Conservation (phyloP, 2,329 filamentous ascomycete genomes). For the Davidsoniella australis region DNA sequence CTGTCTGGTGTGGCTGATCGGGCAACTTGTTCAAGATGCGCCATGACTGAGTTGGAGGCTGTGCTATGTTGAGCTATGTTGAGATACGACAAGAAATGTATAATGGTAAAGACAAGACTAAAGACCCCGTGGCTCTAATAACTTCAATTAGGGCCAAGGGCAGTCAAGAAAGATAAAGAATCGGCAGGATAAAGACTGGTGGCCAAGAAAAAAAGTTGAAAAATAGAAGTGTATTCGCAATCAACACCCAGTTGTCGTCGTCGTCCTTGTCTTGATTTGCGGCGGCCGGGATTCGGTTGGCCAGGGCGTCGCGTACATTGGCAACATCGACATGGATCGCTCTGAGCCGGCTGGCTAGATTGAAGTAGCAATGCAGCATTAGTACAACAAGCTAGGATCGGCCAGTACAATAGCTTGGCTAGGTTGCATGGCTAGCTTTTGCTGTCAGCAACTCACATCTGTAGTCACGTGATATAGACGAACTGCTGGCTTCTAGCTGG, state of each 20-base stretch:
- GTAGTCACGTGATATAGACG: too few species aligned
- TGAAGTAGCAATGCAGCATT: too few species aligned
- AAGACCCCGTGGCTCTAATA: not conserved
- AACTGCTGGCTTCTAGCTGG: too few species aligned
- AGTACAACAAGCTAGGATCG: too few species aligned
- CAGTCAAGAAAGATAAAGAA: not conserved
- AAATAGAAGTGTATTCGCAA: not conserved
- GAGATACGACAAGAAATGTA: not conserved
- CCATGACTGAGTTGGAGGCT: not conserved
- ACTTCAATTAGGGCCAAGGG: not conserved
- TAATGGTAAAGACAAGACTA: too few species aligned
- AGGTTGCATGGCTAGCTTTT: too few species aligned
- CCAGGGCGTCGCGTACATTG: slow-evolving; percentile 6
- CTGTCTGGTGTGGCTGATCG: slow-evolving; percentile 57
- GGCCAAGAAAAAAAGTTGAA: not conserved
- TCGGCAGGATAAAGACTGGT: not conserved
- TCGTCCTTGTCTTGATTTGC: slow-evolving; percentile 4
- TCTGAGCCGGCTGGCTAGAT: not conserved
- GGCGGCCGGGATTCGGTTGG: slow-evolving; percentile 3
- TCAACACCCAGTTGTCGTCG: not conserved
- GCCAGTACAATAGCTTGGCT: too few species aligned
- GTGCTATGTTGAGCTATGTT: not conserved
- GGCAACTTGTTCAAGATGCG: slow-evolving; percentile 16
- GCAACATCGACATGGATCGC: slow-evolving; percentile 3
- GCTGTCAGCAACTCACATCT: too few species aligned